A percentile compares a stretch with the other conserved stretches of the same genome.
These are phyloP conservation scores for Protostelium mycophagum DNA, from an alignment of 78 protist genomes.

Conservation along the genomic window DNA sequence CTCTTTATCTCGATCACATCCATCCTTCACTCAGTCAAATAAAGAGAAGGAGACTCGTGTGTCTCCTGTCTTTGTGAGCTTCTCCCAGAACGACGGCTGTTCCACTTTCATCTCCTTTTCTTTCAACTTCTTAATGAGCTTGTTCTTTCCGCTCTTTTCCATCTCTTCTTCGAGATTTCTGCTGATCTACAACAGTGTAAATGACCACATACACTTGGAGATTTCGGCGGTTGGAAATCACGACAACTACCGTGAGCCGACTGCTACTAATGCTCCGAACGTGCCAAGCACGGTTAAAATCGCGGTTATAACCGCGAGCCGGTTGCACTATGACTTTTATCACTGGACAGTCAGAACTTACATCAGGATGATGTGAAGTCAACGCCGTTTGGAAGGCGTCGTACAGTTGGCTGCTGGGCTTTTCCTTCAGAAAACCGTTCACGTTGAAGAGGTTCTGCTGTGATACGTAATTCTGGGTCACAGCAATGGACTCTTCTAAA, in stretches of 20 bases:
- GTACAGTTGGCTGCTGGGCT: neutral
- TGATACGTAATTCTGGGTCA: slow-evolving; percentile 69
- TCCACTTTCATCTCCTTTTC: neutral
- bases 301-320: no score
- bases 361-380: neutral
- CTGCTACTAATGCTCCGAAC: no score
- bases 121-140: neutral
- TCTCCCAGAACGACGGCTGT: neutral
- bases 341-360: no score
- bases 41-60: neutral
- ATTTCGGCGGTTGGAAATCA: no score
- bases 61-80: neutral
- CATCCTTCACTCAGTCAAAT: neutral
- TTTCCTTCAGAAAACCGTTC: neutral
- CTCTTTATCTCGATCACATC: no score
- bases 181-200: neutral
- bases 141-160: neutral
- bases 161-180: neutral
- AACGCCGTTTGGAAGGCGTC: neutral
- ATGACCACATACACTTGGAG: no score
- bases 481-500: slow-evolving; percentile 74
- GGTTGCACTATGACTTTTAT: no score
- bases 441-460: neutral
- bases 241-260: no score
- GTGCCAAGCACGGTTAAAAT: no score